Conservation (phyloP, 2,329 filamentous ascomycete genomes). For the Mollisiaceae sp. region DNA sequence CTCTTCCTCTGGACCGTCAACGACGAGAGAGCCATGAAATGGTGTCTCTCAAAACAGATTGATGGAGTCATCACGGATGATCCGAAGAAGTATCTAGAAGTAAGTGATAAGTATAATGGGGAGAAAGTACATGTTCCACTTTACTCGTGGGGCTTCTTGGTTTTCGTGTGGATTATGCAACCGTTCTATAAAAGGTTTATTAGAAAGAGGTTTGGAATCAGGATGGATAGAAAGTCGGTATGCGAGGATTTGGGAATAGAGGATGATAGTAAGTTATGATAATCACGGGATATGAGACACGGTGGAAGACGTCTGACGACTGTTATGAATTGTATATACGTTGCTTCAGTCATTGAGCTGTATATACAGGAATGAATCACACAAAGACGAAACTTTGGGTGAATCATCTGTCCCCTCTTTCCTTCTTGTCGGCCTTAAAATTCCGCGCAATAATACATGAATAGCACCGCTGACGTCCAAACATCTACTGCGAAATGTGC, state of each 20-base stretch:
- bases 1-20: slow-evolving; percentile 91
- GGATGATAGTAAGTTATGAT: slow-evolving; percentile 10
- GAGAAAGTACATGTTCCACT: slow-evolving; percentile 26
- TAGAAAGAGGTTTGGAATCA: slow-evolving; percentile 30
- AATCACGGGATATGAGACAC: neutral
- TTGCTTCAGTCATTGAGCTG: neutral
- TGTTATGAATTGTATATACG: slow-evolving; percentile 2
- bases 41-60: slow-evolving; percentile 68
- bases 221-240: neutral
- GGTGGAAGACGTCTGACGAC: neutral
- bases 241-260: slow-evolving; percentile 6
- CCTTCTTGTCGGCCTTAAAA: neutral
- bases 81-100: slow-evolving; percentile 68
- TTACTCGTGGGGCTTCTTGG: slow-evolving; percentile 21
- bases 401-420: neutral
- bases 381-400: neutral
- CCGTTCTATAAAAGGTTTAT: slow-evolving; percentile 31
- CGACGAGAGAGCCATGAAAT: slow-evolving; percentile 77
- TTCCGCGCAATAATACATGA: neutral
- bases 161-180: slow-evolving; percentile 33
- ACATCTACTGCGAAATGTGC: neutral
- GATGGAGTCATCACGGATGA: slow-evolving; percentile 91
- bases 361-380: slow-evolving; percentile 5
- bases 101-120: slow-evolving; percentile 51
- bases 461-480: neutral